Evolutionary conservation across 2,329 filamentous ascomycete species (phyloP).

Genomic region (Aphanocladium album): DNA sequence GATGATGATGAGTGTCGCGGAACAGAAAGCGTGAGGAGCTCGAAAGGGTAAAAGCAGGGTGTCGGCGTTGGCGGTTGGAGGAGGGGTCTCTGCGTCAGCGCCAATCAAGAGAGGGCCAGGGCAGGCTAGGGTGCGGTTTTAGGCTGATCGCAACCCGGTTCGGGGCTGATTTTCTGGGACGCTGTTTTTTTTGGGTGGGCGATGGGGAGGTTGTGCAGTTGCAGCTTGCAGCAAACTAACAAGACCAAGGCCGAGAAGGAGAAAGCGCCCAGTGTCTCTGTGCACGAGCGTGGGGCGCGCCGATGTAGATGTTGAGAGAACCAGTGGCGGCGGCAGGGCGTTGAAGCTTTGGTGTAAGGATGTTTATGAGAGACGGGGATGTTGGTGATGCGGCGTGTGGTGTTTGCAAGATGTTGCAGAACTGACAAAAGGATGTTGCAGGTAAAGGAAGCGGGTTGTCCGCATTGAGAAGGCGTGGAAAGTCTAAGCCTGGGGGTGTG

Average conservation of each 20-base stretch:
- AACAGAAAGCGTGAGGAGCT: neutral
- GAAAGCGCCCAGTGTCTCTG: too few species aligned
- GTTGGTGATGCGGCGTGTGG: neutral
- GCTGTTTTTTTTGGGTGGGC: neutral
- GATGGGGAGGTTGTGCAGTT: neutral
- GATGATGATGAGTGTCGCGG: neutral
- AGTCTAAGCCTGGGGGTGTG: neutral
- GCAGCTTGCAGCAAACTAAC: neutral
- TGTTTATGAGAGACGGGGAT: too few species aligned
- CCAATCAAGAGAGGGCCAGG: neutral
- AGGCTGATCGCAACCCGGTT: neutral
- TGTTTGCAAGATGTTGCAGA: neutral
- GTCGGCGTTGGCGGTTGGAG: conserved; percentile 3
- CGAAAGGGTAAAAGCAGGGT: neutral
- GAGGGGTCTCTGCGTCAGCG: conserved; percentile 10
- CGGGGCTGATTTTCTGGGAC: neutral
- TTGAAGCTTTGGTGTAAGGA: neutral
- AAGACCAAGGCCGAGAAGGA: neutral
- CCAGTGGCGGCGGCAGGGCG: neutral
- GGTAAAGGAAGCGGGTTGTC: neutral
- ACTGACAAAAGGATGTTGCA: neutral
- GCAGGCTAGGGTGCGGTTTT: neutral
- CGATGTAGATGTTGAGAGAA: too few species aligned
- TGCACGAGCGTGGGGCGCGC: neutral
- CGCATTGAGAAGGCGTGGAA: neutral